Evolutionary conservation across 345 rosid species (phyloP).

Genomic region (Hibiscus trionum): DNA sequence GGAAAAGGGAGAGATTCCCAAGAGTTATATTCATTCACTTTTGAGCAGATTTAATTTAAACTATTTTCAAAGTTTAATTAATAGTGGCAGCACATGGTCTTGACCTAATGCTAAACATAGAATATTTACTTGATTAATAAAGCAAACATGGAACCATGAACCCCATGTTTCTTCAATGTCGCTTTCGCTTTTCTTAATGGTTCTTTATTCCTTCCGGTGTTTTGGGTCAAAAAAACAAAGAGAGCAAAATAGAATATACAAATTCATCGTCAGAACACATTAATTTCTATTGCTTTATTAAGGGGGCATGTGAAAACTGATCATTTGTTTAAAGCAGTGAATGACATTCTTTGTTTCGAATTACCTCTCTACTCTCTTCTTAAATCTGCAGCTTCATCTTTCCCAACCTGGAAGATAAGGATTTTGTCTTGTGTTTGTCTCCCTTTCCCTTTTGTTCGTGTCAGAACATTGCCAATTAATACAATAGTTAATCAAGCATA

Average conservation of each 20-base stretch:
- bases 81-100: conserved; percentile 29
- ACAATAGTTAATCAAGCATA: too few species aligned
- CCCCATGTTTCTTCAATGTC: conserved; percentile 30
- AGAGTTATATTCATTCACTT: conserved; percentile 7
- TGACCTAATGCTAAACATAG: conserved; percentile 11
- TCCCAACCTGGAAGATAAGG: conserved; percentile 3
- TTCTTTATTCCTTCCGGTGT: conserved; percentile 21
- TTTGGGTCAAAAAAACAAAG: conserved; percentile 19
- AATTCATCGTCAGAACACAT: conserved; percentile 11
- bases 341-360: neutral
- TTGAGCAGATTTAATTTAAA: conserved; percentile 5
- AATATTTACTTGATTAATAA: conserved; percentile 9
- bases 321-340: too few species aligned
- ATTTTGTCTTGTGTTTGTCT: conserved; percentile 1
- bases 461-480: neutral
- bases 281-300: conserved; percentile 6
- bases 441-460: neutral
- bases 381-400: neutral
- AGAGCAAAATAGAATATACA: conserved; percentile 14
- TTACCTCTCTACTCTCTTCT: neutral
- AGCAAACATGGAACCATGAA: conserved; percentile 12
- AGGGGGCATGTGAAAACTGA: conserved; percentile 17
- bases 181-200: conserved; percentile 14
- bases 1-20: conserved; percentile 24
- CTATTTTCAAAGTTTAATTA: conserved; percentile 11